A percentile compares a stretch with the other conserved stretches of the same genome.
Conservation (phyloP, 805 yeast genomes). For the Debaryomyces prosopidis region DNA sequence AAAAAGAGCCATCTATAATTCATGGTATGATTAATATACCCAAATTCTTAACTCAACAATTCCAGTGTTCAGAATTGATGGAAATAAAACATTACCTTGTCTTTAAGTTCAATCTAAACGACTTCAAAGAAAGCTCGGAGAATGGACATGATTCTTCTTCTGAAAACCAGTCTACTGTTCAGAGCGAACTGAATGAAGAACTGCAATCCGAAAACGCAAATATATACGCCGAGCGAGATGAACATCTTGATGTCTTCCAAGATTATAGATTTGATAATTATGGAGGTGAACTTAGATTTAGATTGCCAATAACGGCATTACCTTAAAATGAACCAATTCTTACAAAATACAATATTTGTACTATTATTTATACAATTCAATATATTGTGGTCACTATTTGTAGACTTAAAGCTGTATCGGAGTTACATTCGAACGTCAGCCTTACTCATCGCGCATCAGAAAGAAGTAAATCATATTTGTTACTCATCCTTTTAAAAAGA, state of each 20-base stretch:
- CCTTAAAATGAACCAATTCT: slow-evolving; percentile 5
- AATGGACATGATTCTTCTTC: not conserved
- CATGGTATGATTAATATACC: slow-evolving; percentile 35
- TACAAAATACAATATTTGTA: too few relatives aligned
- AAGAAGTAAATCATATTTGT: too few relatives aligned
- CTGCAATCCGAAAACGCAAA: not conserved
- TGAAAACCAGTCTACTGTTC: not conserved
- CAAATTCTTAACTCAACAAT: slow-evolving; percentile 30
- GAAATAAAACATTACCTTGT: slow-evolving; percentile 36
- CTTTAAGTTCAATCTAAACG: slow-evolving; percentile 35
- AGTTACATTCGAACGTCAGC: too few relatives aligned
- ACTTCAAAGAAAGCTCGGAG: slow-evolving; percentile 14
- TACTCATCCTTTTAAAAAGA: too few relatives aligned
- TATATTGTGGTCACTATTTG: too few relatives aligned
- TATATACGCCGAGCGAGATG: not conserved
- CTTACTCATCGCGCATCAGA: too few relatives aligned
- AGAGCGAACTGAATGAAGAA: not conserved
- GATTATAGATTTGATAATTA: slow-evolving; percentile 20
- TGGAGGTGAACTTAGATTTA: slow-evolving; percentile 31
- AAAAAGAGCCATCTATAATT: slow-evolving; percentile 11
- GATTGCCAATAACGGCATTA: slow-evolving; percentile 25
- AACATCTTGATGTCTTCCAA: not conserved
- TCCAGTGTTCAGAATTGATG: slow-evolving; percentile 36
- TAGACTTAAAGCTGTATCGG: too few relatives aligned
- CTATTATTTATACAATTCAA: too few relatives aligned